phyloP scores from a whole-genome alignment of 1,284 basidiomycete species.

The Leccinum griseonigrum region DNA sequence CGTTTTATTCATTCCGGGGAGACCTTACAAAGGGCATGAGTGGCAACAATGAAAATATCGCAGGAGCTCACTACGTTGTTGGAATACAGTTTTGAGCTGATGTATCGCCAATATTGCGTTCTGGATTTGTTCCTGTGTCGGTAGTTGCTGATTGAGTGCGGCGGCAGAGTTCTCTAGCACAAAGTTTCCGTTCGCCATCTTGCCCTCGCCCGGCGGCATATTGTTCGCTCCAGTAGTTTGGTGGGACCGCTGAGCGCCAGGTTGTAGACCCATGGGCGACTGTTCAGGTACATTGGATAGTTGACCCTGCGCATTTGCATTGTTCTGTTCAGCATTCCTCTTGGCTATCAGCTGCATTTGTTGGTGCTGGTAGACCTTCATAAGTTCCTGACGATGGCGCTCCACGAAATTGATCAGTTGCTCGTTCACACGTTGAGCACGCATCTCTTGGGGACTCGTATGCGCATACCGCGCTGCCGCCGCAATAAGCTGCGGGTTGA shows the following conservation, averaged over 20 bases:
- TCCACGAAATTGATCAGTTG: constrained; percentile 58
- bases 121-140: constrained; percentile 34
- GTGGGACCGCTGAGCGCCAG: constrained; percentile 20
- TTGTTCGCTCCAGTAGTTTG: constrained; percentile 17
- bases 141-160: constrained; percentile 15
- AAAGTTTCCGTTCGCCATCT: constrained; percentile 20
- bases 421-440: constrained; percentile 47
- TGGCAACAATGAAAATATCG: constrained; percentile 12
- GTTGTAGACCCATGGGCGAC: constrained; percentile 13
- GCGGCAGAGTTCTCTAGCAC: constrained; percentile 9
- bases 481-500: constrained; percentile 24
- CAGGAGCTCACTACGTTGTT: constrained; percentile 31
- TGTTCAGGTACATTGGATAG: constrained; percentile 25
- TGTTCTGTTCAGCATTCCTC: constrained; percentile 24
- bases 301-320: constrained; percentile 17
- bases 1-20: constrained; percentile 24
- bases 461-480: constrained; percentile 38
- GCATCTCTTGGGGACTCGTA: constrained; percentile 49
- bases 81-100: constrained; percentile 34
- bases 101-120: constrained; percentile 31
- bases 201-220: constrained; percentile 22
- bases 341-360: constrained; percentile 21
- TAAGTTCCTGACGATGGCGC: constrained; percentile 41
- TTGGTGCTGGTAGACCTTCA: constrained; percentile 26
- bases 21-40: constrained; percentile 15